A percentile compares a stretch with the other conserved stretches of the same genome.
Evolutionary conservation across 352 stramenopile genomes (phyloP).

Genomic region (Globisporangium cederbergense): DNA sequence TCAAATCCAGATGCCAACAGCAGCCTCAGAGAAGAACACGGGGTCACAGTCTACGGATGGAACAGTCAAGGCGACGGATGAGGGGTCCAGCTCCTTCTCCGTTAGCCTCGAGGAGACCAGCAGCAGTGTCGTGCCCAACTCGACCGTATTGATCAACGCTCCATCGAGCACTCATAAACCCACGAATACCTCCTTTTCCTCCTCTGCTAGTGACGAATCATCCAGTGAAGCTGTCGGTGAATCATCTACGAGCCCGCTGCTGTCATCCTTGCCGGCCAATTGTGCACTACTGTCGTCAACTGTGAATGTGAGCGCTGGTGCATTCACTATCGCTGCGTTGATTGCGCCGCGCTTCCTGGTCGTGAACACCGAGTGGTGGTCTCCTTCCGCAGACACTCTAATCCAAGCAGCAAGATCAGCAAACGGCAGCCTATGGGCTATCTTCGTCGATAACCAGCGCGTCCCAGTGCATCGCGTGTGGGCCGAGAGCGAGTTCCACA

Average conservation of each 20-base stretch:
- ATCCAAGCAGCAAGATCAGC: background rate
- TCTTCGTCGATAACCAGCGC: background rate
- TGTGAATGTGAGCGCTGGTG: background rate
- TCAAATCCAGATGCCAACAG: background rate
- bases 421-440: background rate
- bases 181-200: background rate
- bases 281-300: slow-evolving; percentile 3
- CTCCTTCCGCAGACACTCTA: too few relatives aligned
- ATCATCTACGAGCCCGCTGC: background rate
- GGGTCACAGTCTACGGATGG: background rate
- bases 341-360: slow-evolving; percentile 1
- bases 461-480: background rate
- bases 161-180: too few relatives aligned
- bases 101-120: background rate
- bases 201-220: background rate
- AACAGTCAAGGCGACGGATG: background rate
- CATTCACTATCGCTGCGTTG: background rate
- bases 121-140: too few relatives aligned
- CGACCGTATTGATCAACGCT: background rate
- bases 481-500: background rate
- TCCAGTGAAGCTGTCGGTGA: background rate
- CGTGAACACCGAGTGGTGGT: background rate
- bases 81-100: background rate
- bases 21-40: background rate
- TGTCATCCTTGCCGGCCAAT: background rate